A percentile compares a stretch with the other conserved stretches of the same genome.
These are phyloP conservation scores for Mycena metata DNA, from an alignment of 768 basidiomycete genomes.

Conservation along the genomic window DNA sequence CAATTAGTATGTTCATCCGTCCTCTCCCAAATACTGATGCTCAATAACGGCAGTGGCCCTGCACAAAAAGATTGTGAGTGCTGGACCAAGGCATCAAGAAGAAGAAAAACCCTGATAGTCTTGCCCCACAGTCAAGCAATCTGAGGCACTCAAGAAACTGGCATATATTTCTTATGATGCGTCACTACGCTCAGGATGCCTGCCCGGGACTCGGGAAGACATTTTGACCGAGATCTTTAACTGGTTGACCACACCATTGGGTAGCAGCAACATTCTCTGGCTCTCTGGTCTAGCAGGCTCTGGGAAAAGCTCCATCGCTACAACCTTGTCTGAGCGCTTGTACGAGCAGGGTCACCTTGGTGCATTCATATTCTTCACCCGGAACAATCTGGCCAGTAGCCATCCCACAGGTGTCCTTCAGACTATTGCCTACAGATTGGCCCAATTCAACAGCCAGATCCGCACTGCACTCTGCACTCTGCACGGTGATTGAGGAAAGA, in stretches of 20 bases:
- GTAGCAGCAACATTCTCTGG: conserved; percentile 36
- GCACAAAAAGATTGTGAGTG: too few species aligned
- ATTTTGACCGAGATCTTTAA: conserved; percentile 26
- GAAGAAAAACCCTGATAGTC: too few species aligned
- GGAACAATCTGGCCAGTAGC: conserved; percentile 16
- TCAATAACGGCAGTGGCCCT: too few species aligned
- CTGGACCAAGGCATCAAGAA: too few species aligned
- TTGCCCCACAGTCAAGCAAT: too few species aligned
- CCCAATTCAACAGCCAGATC: conserved; percentile 12
- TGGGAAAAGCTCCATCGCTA: conserved; percentile 39
- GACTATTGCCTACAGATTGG: conserved; percentile 32
- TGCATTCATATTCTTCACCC: too few species aligned
- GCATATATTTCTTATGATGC: neutral
- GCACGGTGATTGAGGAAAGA: neutral
- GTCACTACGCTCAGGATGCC: conserved; percentile 23
- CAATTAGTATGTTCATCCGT: too few species aligned
- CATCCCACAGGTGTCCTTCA: conserved; percentile 26
- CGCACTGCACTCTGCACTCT: conserved; percentile 5
- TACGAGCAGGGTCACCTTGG: conserved; percentile 31
- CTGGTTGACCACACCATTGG: conserved; percentile 27
- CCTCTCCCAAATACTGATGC: too few species aligned
- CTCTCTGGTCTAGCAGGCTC: conserved; percentile 32
- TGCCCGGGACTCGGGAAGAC: conserved; percentile 27
- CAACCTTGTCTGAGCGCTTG: conserved; percentile 36
- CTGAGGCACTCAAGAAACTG: too few species aligned